Percentiles rank a stretch among this genome's conserved stretches.
Evolutionary conservation across 1,284 basidiomycete species (phyloP).

Genomic region (Crepidotus sp.): DNA sequence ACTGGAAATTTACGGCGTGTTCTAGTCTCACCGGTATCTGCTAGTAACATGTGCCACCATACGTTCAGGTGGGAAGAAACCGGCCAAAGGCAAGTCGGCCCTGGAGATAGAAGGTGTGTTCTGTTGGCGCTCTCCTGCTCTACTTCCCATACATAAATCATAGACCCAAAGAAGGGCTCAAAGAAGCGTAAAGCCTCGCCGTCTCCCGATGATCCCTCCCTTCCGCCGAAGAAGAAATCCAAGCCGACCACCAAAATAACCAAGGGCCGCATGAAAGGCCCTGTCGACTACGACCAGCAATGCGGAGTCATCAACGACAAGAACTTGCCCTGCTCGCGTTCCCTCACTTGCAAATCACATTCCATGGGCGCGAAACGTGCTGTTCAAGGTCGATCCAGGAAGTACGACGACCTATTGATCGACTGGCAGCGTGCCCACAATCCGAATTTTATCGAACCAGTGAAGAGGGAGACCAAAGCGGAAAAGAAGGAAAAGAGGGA

Average conservation of each 20-base stretch:
- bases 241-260: slow-evolving; percentile 64
- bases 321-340: slow-evolving; percentile 87
- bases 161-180: slow-evolving; percentile 30
- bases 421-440: slow-evolving; percentile 93
- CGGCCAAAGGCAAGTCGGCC: slow-evolving; percentile 41
- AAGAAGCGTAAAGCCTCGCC: slow-evolving; percentile 74
- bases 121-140: background rate
- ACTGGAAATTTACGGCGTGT: slow-evolving; percentile 20
- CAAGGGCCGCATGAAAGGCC: slow-evolving; percentile 73
- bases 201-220: slow-evolving; percentile 45
- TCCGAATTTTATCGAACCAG: slow-evolving; percentile 90
- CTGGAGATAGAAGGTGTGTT: slow-evolving; percentile 30
- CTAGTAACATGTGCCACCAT: slow-evolving; percentile 58
- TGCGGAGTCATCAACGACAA: slow-evolving; percentile 99
- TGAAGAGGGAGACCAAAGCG: slow-evolving; percentile 74
- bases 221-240: slow-evolving; percentile 65
- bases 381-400: slow-evolving; percentile 78
- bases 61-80: slow-evolving; percentile 47
- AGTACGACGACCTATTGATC: slow-evolving; percentile 81
- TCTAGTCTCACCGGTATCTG: slow-evolving; percentile 2
- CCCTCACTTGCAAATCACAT: slow-evolving; percentile 96
- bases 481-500: slow-evolving; percentile 76
- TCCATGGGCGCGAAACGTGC: slow-evolving; percentile 95
- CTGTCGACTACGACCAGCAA: slow-evolving; percentile 86
- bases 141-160: slow-evolving; percentile 7